Conservation (phyloP, 306 rosid species). For the Calophaca sinica region DNA sequence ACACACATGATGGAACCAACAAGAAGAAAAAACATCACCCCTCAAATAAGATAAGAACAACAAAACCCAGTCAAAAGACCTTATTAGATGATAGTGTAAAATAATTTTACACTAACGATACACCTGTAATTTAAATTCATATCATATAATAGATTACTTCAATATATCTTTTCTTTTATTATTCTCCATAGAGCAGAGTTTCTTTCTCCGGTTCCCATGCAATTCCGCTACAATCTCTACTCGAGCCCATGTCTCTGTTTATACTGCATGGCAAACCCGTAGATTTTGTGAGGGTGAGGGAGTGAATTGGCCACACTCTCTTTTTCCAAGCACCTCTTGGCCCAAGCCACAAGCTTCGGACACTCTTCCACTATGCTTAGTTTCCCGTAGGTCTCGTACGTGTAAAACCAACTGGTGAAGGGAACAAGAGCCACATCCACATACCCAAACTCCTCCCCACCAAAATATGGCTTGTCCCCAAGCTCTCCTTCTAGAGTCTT, state of each 20-base stretch:
- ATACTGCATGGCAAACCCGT: conserved; percentile 49
- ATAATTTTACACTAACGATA: not conserved
- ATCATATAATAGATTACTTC: not conserved
- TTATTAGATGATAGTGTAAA: too few species aligned
- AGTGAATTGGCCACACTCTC: conserved; percentile 58
- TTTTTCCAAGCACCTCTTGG: conserved; percentile 55
- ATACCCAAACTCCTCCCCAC: conserved; percentile 58
- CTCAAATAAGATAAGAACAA: too few species aligned
- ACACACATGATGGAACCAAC: too few species aligned
- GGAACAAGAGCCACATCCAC: conserved; percentile 66
- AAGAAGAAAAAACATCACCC: too few species aligned
- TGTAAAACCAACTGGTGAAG: conserved; percentile 64
- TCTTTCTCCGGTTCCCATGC: not conserved
- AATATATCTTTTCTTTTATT: not conserved
- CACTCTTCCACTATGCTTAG: conserved; percentile 57
- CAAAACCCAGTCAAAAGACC: too few species aligned
- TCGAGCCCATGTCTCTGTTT: conserved; percentile 47
- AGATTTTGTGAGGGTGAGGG: conserved; percentile 58
- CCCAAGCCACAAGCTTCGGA: conserved; percentile 63
- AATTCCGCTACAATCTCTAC: conserved; percentile 15
- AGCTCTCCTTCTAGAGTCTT: conserved; percentile 52
- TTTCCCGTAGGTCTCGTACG: conserved; percentile 50
- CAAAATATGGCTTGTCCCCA: conserved; percentile 56
- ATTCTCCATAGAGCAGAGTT: not conserved
- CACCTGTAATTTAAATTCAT: not conserved